Evolutionary conservation across 2,329 filamentous ascomycete species (phyloP), one percentile per base, ranked within the genome.

Genomic region (Hysterium pulicare): DNA sequence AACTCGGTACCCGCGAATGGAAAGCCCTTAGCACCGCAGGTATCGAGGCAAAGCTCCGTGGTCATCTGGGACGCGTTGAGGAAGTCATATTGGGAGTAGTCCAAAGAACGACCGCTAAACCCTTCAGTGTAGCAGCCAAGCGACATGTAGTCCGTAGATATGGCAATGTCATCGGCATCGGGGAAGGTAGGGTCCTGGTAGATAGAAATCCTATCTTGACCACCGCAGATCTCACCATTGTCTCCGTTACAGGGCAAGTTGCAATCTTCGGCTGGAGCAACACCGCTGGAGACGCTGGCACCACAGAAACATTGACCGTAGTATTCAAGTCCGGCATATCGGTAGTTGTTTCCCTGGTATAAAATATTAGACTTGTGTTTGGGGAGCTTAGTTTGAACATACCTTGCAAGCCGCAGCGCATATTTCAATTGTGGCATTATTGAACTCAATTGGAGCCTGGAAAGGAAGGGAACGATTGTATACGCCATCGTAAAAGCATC

Each of bases 81-180:
- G 53, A 38, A 57, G 46, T 58, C 59, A 52, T 58, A 55, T 35
- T 49, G 48, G 49, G 43, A 48, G 43, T 48, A 50, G 17, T 44
- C 53, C 6, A 55, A 63, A 49, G 59, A 47, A 48, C 50, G 45
- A 58, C 49, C 47, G 48, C 34, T 49, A 4, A 55, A 40, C 21
- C 63, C 59, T 44, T 72, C 67, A 16, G 60, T 58, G 45, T 70
- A 72, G 44, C 70, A 73, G 42, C 70, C 70, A 34, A 65, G 44
- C 7, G 58, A 52, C 20, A 36, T 16, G 40, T 50, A 55, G 38
- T 52, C 53, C 5, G 50, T 40, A 30, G 63, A 61, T 11, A 47
- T 48, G 3, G 38, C 49, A 13, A 55, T 53, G 20, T 42, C 33
- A 37, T 62, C 49, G 5, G 58, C 53, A 21, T 51, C 48, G 3